These are phyloP conservation scores for Echinochloa phyllopogon DNA, from an alignment of 176 grass and related monocot species.

Conservation along the genomic window DNA sequence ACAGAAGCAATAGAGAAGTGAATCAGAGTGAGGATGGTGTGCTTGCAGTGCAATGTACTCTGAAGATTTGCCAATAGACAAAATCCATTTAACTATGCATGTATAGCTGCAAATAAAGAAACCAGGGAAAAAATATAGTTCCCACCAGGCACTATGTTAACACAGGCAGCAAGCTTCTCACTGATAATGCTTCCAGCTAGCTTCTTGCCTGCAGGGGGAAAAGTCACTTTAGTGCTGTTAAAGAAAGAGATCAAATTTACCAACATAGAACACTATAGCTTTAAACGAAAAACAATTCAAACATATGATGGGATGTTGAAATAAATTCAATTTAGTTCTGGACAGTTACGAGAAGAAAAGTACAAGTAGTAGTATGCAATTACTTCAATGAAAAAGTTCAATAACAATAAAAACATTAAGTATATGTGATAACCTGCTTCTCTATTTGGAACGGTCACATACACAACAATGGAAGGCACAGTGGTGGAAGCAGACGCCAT, in stretches of 20 bases:
- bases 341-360: not conserved
- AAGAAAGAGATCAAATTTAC: not conserved
- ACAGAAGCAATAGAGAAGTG: constrained; percentile 8
- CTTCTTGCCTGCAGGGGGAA: constrained; percentile 53
- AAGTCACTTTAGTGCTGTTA: not conserved
- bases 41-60: not conserved
- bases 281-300: not conserved
- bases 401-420: not conserved
- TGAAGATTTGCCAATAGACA: not conserved
- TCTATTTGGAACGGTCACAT: constrained; percentile 86
- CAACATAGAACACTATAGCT: not conserved
- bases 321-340: not conserved
- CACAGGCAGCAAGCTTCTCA: constrained; percentile 85
- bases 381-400: not conserved
- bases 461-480: constrained; percentile 85
- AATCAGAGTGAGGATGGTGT: not conserved
- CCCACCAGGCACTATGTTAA: constrained; percentile 81
- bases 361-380: not conserved
- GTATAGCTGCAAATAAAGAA: constrained; percentile 5
- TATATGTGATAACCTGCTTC: constrained; percentile 56
- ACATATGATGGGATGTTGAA: not conserved
- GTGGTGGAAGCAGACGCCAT: constrained; percentile 71
- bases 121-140: not conserved
- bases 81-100: not conserved
- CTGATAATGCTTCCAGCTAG: constrained; percentile 83